Percentiles rank a stretch among this genome's conserved stretches.
Evolutionary conservation across 169 alveolate species (phyloP).

Genomic region (Neospora caninum): DNA sequence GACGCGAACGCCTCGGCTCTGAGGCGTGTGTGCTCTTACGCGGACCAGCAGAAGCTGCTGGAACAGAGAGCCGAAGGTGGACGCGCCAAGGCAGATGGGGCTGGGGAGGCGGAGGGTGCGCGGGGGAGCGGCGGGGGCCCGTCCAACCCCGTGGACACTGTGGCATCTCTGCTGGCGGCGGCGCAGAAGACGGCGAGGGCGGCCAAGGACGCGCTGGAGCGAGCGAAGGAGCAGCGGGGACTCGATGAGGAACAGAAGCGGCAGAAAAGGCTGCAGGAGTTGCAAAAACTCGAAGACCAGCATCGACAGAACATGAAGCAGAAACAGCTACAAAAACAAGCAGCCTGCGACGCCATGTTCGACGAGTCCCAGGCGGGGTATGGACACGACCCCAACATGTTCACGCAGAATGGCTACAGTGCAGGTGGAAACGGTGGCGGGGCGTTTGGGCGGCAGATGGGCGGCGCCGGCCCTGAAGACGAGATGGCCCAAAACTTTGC

Average conservation of each 20-base stretch:
- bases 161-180: constrained; percentile 56
- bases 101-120: background rate
- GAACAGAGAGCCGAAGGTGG: constrained; percentile 3
- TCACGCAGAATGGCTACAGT: background rate
- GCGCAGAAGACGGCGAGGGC: constrained; percentile 65
- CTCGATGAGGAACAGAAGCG: constrained; percentile 26
- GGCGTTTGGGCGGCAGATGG: background rate
- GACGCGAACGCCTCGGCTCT: constrained; percentile 20
- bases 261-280: background rate
- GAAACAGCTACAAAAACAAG: background rate
- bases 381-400: background rate
- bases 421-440: background rate
- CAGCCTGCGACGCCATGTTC: background rate
- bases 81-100: background rate
- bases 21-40: constrained; percentile 43
- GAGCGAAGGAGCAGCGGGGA: constrained; percentile 29
- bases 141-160: background rate
- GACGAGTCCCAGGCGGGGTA: background rate
- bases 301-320: constrained; percentile 11
- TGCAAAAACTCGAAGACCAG: constrained; percentile 24
- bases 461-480: background rate
- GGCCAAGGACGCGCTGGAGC: constrained; percentile 58
- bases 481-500: background rate
- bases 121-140: background rate
- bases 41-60: constrained; percentile 31